Base-by-base conservation (phyloP, 106 monocot species). In the Dendrobium huoshanense region DNA sequence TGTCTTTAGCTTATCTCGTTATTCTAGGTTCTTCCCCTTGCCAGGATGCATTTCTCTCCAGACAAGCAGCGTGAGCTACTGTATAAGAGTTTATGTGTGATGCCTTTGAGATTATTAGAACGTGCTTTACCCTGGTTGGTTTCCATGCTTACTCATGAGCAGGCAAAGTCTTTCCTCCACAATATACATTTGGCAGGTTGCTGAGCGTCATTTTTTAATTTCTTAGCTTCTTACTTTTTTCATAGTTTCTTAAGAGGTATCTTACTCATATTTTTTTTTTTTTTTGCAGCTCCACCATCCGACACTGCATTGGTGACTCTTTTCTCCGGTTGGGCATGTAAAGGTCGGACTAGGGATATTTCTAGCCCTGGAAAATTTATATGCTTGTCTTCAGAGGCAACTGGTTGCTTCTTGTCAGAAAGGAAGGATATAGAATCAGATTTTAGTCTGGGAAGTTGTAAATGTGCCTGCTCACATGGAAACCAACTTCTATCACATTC, bases 261-360 rank as follows among this genome's bases (percentile, higher is more conserved):
- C 22, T 65, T 65, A 65, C 8, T 58, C 20, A 25, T 24, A 37
- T 37, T 1, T 37, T 37, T 37, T 5, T 65, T 20, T 65, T 65
- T 20, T 65, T 8, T 22, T 24, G 78, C 92, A 98, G 98, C 94
- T 78, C 85, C 89, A 68, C 55, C 88, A 77, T 88, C 92, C 49
- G 92, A 98, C 73, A 73, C 77, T 61, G 92, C 94, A 81, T 58
- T 98, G 4, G 92, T 92, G 68, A 98, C 91, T 56, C 98, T 98
- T 84, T 85, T 98, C 33, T 92, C 86, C 87, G 98, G 98, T 59
- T 98, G 98, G 98, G 98, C 94, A 75, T 98, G 98, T 85, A 98
- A 98, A 74, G 88, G 94, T 49, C 86, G 91, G 19, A 82, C 81
- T 4, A 72, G 89, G 84, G 94, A 87, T 84, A 41, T 80, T 31